Evolutionary conservation across 2,329 filamentous ascomycete species (phyloP).

Genomic region (Sordariomycetes sp.): DNA sequence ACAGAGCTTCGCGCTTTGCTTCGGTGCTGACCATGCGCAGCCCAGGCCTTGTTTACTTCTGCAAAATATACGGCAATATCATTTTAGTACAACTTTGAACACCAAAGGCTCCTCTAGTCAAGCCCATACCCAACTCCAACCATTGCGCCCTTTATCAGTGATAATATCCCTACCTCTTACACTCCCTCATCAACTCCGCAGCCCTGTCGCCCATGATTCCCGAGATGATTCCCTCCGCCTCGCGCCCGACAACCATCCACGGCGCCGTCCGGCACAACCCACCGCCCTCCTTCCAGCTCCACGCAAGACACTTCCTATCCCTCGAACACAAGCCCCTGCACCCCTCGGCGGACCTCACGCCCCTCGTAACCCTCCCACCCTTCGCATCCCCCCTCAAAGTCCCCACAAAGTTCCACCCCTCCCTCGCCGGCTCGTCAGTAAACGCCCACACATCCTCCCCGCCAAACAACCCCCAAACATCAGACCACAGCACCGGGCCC

Average conservation of each 20-base stretch:
- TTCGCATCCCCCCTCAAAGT: slow-evolving; percentile 22
- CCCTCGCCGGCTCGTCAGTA: slow-evolving; percentile 19
- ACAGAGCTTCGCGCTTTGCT: too few relatives aligned
- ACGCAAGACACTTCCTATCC: slow-evolving; percentile 31
- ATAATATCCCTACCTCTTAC: slow-evolving; percentile 3
- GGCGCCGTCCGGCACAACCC: slow-evolving; percentile 30
- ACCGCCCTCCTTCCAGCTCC: slow-evolving; percentile 29
- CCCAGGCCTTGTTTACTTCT: too few relatives aligned
- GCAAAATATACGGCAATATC: too few relatives aligned
- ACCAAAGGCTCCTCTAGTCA: neutral
- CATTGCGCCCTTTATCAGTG: neutral
- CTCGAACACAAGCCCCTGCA: slow-evolving; percentile 29
- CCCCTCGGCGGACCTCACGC: slow-evolving; percentile 22
- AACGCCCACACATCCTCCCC: slow-evolving; percentile 14
- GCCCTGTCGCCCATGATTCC: slow-evolving; percentile 19
- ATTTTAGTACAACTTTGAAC: neutral
- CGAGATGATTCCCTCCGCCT: slow-evolving; percentile 17
- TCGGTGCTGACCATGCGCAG: too few relatives aligned
- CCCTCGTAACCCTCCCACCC: slow-evolving; percentile 20
- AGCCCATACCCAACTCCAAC: neutral
- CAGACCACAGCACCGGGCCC: slow-evolving; percentile 32
- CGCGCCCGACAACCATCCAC: slow-evolving; percentile 33
- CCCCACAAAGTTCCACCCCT: slow-evolving; percentile 36
- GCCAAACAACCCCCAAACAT: slow-evolving; percentile 35
- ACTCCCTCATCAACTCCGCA: slow-evolving; percentile 8